Conservation (phyloP, 2,329 filamentous ascomycete genomes). For the Tolypocladium endophyticum region DNA sequence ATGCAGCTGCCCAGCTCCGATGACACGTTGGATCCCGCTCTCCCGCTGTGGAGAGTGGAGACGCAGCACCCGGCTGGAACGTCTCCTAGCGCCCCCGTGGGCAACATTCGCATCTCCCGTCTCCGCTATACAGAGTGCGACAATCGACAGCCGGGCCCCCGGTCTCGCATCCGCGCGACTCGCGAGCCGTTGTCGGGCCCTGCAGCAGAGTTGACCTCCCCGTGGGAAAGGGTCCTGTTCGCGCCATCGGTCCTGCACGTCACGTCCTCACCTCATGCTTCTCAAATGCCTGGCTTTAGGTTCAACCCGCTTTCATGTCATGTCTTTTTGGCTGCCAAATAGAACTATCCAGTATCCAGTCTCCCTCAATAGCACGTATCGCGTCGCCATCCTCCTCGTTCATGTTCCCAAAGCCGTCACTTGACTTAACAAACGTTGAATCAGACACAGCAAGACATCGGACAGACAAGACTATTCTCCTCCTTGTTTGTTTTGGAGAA, state of each 20-base stretch:
- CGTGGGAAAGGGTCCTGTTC: neutral
- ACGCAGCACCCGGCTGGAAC: neutral
- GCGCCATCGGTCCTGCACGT: neutral
- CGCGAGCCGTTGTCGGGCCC: neutral
- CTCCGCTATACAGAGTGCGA: neutral
- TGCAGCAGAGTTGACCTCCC: too few relatives aligned
- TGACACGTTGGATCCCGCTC: constrained; percentile 6
- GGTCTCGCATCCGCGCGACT: neutral
- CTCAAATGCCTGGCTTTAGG: neutral
- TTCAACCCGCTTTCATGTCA: neutral
- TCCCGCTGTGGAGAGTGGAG: neutral
- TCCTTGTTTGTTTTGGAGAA: neutral
- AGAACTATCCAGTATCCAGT: neutral
- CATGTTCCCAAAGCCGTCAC: neutral
- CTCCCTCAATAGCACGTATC: neutral
- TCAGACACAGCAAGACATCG: neutral
- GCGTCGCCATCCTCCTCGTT: neutral
- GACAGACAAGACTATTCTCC: neutral
- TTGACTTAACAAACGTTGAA: neutral
- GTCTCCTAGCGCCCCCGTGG: neutral
- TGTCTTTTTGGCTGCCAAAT: neutral
- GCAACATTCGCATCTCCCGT: neutral
- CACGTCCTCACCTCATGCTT: neutral
- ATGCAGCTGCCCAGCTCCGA: neutral
- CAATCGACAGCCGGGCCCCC: neutral